Evolutionary conservation across 257 asterid genomes (phyloP).

Genomic region (Thymus quinquecostatus): DNA sequence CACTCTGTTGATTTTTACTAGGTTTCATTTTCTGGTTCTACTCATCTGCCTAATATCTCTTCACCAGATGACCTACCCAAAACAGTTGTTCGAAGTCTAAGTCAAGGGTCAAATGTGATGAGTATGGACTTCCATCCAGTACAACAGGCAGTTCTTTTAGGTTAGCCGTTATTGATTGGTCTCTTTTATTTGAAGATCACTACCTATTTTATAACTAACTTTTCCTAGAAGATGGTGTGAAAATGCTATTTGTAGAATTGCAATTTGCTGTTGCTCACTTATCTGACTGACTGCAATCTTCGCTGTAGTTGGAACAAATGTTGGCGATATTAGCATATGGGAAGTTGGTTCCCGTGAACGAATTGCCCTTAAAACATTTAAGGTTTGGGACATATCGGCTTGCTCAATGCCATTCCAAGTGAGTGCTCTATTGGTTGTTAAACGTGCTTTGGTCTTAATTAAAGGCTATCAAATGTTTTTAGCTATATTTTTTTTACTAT

Average conservation of each 20-base stretch:
- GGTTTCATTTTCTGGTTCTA: slow-evolving; percentile 88
- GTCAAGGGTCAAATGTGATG: slow-evolving; percentile 95
- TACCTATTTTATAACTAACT: slow-evolving; percentile 3
- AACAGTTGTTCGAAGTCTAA: slow-evolving; percentile 76
- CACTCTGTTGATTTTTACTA: slow-evolving; percentile 38
- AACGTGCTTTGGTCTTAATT: slow-evolving; percentile 23
- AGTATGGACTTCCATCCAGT: slow-evolving; percentile 99
- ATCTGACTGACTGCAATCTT: slow-evolving; percentile 23
- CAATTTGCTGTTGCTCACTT: slow-evolving; percentile 7
- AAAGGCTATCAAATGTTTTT: slow-evolving; percentile 10
- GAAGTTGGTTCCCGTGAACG: slow-evolving; percentile 93
- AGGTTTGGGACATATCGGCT: slow-evolving; percentile 85
- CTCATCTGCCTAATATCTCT: slow-evolving; percentile 68
- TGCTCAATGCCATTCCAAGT: slow-evolving; percentile 94
- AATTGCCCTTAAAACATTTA: slow-evolving; percentile 73
- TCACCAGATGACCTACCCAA: slow-evolving; percentile 97
- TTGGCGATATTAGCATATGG: slow-evolving; percentile 98
- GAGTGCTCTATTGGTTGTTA: slow-evolving; percentile 33
- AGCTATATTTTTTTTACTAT: background rate
- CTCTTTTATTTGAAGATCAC: slow-evolving; percentile 4
- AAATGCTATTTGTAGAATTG: slow-evolving; percentile 4
- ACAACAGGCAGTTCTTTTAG: slow-evolving; percentile 94
- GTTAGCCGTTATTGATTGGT: slow-evolving; percentile 41
- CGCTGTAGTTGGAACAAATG: slow-evolving; percentile 90
- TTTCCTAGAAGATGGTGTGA: slow-evolving; percentile 10